A percentile compares a stretch with the other conserved stretches of the same genome.
Conservation (phyloP, 352 stramenopile genomes). For the Phytopythium ostracodes region DNA sequence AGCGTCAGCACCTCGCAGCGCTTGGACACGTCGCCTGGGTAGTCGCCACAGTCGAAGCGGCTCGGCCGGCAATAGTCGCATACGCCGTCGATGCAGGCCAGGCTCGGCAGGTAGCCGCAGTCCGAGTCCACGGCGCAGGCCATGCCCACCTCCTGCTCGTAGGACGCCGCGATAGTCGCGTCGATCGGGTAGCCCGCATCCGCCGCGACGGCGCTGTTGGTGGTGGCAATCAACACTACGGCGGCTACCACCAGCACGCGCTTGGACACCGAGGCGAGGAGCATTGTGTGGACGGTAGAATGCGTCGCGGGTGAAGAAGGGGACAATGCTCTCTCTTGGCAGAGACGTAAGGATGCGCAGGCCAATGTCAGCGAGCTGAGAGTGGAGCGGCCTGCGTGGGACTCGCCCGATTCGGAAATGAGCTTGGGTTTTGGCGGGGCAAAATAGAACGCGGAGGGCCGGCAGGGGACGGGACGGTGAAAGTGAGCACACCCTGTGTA, state of each 20-base stretch:
- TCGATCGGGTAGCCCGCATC: conserved; percentile 4
- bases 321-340: neutral
- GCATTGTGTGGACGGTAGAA: neutral
- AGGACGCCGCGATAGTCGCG: conserved; percentile 14
- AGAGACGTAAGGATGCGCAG: neutral
- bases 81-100: conserved; percentile 64
- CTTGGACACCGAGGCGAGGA: neutral
- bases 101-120: conserved; percentile 70
- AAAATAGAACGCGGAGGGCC: neutral
- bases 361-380: neutral
- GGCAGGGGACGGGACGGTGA: neutral
- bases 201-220: conserved; percentile 4
- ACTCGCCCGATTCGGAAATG: neutral
- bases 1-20: conserved; percentile 47
- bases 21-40: conserved; percentile 45
- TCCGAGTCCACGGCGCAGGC: conserved; percentile 43
- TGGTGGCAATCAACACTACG: neutral
- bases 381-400: neutral
- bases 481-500: neutral
- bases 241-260: neutral
- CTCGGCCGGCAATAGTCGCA: conserved; percentile 61
- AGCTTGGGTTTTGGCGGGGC: neutral
- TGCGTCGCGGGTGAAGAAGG: neutral
- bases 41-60: conserved; percentile 49
- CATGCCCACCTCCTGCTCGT: conserved; percentile 38